Evolutionary conservation across 305 asterid genomes (phyloP), one percentile per base, ranked within the genome.

Genomic region (Ajuga reptans): DNA sequence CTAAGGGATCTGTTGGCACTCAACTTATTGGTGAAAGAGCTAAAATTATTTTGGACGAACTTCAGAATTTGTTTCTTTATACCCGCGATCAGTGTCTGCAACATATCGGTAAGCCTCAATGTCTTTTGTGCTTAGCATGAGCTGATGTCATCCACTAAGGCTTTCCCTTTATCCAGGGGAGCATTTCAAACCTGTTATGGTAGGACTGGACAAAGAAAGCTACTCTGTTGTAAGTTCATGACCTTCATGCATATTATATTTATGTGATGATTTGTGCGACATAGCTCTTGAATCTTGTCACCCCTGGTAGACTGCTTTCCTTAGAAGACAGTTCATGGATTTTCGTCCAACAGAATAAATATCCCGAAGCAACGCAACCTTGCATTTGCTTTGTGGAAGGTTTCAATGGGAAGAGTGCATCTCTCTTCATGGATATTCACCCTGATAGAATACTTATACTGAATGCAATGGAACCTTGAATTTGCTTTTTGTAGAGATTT

Each of bases 11-110:
- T 54, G 98, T 93, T 76, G 95, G 96, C 77, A 89, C 97, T 59
- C 95, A 93, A 74, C 95, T 90, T 41, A 74, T 88, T 69, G 95
- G 97, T 59, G 98, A 93, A 82, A 84, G 98, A 69, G 96, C 95
- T 34, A 80, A 88, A 77, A 86, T 93, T 75, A 89, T 93, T 61
- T 81, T 93, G 80, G 95, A 90, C 78, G 97, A 93, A 79, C 86
- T 90, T 71, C 90, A 81, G 51, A 72, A 71, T 76, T 67, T 86
- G 68, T 83, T 90, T 72, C 92, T 90, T 57, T 84, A 78, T 72
- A 90, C 96, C 34, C 92, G 79, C 24, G 63, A 81, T 47, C 89
- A 93, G 72, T 93, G 97, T 71, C 83, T 93, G 75, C 89, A 85
- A 72, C 95, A 90, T 80, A 85, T 90, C 75, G 98, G 98, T 93